Percentiles rank a stretch among this genome's conserved stretches.
Conservation (phyloP, 257 asterid species). For the Vinca minor region DNA sequence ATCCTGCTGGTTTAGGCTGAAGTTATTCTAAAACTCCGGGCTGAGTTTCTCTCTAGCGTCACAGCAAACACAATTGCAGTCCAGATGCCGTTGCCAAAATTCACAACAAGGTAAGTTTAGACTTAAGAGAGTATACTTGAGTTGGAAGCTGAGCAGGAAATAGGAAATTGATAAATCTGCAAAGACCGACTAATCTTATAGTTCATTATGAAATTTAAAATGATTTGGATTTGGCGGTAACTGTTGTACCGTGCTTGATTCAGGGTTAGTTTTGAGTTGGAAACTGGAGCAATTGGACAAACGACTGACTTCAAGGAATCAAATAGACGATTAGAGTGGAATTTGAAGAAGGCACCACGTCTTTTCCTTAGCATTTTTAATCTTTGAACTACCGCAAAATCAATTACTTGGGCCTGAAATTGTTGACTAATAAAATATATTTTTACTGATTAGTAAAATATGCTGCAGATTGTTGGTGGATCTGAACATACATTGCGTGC, state of each 20-base stretch:
- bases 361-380: too few species aligned
- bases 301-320: conserved; percentile 91
- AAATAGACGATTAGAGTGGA: conserved; percentile 81
- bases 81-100: conserved; percentile 93
- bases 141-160: background rate
- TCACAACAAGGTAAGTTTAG: conserved; percentile 69
- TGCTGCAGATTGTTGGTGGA: conserved; percentile 79
- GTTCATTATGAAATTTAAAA: background rate
- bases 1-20: conserved; percentile 61
- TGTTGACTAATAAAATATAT: conserved; percentile 3
- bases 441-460: conserved; percentile 23
- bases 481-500: conserved; percentile 91
- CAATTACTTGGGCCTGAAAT: background rate
- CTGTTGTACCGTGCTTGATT: conserved; percentile 7
- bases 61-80: conserved; percentile 80
- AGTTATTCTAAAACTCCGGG: conserved; percentile 86
- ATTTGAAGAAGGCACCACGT: conserved; percentile 66
- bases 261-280: conserved; percentile 93
- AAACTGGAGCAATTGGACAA: conserved; percentile 84
- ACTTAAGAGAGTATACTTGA: too few species aligned
- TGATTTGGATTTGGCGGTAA: background rate
- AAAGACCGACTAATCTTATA: background rate
- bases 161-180: background rate
- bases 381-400: too few species aligned
- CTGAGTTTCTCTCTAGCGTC: conserved; percentile 80